Evolutionary conservation across 495 filamentous ascomycete genomes (phyloP), one percentile per base, ranked within the genome.

Genomic region (Neurospora hispaniola): DNA sequence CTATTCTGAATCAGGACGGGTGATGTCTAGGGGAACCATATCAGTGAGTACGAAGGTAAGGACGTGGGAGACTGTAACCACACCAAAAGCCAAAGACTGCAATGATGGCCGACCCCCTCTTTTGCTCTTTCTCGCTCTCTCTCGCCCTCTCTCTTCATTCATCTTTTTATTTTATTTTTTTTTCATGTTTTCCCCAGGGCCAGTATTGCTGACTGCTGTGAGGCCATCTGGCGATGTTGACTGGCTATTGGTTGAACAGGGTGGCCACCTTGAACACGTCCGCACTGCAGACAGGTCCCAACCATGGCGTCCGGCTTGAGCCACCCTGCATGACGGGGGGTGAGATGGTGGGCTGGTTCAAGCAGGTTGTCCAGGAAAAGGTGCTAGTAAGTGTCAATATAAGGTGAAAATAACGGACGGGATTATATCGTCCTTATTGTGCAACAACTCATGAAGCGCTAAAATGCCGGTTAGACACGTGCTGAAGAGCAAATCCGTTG

Each of bases 271-370:
- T 31, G 54, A 31, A 31, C 23, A 62, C 54, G 23, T 62, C 54
- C 23, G 54, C 23, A 62, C 54, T 62, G 54, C 54, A 62, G 54
- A 66, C 54, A 35, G 23, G 27, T 71, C 59, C 70, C 71, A 75
- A 73, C 73, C 70, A 46, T 69, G 71, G 20, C 42, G 69, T 46
- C 69, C 68, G 44, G 69, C 54, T 69, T 77, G 77, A 75, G 75
- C 73, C 73, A 73, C 75, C 72, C 72, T 69, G 70, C 72, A 74
- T 70, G 2, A 1, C 43, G 43, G 70, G 42, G 46, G 20, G 3
- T 59, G 40, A 71, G 42, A 62, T 70, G 27, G 23, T 20, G 69
- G 75, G 73, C 73, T 42, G 66, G 72, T 71, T 71, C 42, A 41
- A 71, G 68, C 42, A 70, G 69, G 70, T 72, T 31, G 23, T 31